phyloP scores from a whole-genome alignment of 345 rosid genomes.

The Pugionium cornutum region DNA sequence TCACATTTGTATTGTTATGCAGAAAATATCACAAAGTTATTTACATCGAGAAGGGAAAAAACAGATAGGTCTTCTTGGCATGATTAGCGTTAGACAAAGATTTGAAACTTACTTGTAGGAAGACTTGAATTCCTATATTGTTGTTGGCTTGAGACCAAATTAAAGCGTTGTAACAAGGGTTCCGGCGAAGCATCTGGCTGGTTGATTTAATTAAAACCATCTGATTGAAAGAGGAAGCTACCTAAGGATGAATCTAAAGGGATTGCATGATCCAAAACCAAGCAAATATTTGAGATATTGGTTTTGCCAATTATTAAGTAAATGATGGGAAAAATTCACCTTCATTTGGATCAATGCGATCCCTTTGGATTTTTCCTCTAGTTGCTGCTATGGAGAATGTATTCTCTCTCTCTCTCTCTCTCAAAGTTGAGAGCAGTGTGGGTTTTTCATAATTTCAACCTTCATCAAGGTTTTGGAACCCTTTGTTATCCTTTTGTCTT shows the following conservation, averaged over 20 bases:
- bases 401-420: neutral
- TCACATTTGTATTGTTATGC: too few relatives aligned
- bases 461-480: too few relatives aligned
- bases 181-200: neutral
- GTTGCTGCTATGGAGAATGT: slow-evolving; percentile 56
- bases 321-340: neutral
- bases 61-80: neutral
- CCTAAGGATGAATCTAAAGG: slow-evolving; percentile 52
- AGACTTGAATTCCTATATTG: neutral
- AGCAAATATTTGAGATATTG: slow-evolving; percentile 78
- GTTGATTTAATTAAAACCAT: neutral
- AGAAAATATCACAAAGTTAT: too few relatives aligned
- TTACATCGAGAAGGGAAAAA: neutral
- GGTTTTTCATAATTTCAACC: neutral
- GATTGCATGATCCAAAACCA: slow-evolving; percentile 90
- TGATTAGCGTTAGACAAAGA: slow-evolving; percentile 8
- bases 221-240: slow-evolving; percentile 45
- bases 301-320: slow-evolving; percentile 53
- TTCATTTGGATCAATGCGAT: slow-evolving; percentile 90
- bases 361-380: slow-evolving; percentile 96
- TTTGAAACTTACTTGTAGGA: slow-evolving; percentile 25
- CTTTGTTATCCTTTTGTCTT: neutral
- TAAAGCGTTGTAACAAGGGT: neutral
- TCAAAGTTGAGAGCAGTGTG: slow-evolving; percentile 13
- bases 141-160: slow-evolving; percentile 15